Evolutionary conservation across 2,329 filamentous ascomycete species (phyloP), one percentile per base, ranked within the genome.

Genomic region (Pestalotiopsis sp.): DNA sequence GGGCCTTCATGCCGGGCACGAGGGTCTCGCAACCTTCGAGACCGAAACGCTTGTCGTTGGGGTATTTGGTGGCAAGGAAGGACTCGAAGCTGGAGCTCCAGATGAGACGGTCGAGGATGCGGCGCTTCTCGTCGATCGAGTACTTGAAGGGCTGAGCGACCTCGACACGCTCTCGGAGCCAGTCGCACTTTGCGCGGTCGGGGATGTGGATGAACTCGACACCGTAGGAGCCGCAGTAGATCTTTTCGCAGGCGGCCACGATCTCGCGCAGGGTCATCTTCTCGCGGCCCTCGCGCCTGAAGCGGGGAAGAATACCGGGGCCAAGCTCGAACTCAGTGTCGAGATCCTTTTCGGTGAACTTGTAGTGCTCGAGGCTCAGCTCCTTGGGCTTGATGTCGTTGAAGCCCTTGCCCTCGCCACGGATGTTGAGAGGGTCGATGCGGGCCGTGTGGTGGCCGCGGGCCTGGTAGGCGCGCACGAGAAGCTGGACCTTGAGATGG

Each of bases 151-250:
- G 94, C 76, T 92, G 89, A 61, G 95, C 95, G 65, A 98, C 92
- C 85, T 99, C 96, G 76, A 98, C 88, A 72, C 96, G 94, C 83
- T 97, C 93, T 77, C 96, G 91, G 71, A 99, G 90, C 96, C 96
- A 99, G 84, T 99, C 96, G 85, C 96, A 99, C 83, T 97, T 96
- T 80, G 95, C 94, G 77, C 96, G 90, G 81, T 99, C 95, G 69
- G 96, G 95, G 73, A 99, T 99, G 84, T 99, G 96, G 79, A 99
- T 98, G 84, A 98, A 99, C 83, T 99, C 96, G 69, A 98, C 90
- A 81, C 96, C 95, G 79, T 97, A 98, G n/a, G 94, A 94, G 74
- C 96, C 95, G 79, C 94, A 97, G 87, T 99, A 99, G 77, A 97
- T 93, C 80, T 91, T 92, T 84, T 99, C 96, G 84, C 96, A 99